Evolutionary conservation across 2,329 filamentous ascomycete genomes (phyloP), one percentile per base, ranked within the genome.

Genomic region (Clarireedia monteithiana): DNA sequence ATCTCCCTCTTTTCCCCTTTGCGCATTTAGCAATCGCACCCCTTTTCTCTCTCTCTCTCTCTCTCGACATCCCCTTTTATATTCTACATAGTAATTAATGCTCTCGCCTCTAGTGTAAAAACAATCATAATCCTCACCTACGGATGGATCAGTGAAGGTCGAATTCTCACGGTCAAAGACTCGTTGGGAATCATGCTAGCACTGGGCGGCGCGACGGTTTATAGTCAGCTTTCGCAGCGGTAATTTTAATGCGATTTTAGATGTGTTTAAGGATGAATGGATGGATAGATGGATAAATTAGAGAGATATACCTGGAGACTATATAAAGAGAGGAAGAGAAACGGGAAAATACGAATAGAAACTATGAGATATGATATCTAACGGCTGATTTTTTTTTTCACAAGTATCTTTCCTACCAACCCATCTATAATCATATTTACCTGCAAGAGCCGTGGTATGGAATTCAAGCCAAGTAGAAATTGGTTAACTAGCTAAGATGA

Each of bases 111-210:
- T 61, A 73, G 74, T 60, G 67, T 75, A 48, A 75, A 76, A 68
- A 75, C 73, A 15, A 73, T 75, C 34, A 68, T 75, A 36, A 75
- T 76, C 50, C 64, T 75, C 58, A 71, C 69, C 23, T 73, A 74
- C 60, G 73, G 73, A 10, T 76, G 73, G 73, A 69, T 74, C 55
- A 74, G 69, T 63, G 73, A 75, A 60, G 72, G 72, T 54, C 72
- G 72, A 59, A 62, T 70, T 10, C 64, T 75, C 30, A 73, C 67
- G 46, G 53, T 66, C 10, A 66, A 67, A 45, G 74, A 76, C 58
- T 66, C 69, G 56, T 63, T 72, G n/a, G 74, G 73, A 56, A 73
- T 76, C 10, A 53, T 72, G n/a, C 61, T 75, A 27, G 73, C 74
- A 34, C 63, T 76, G 6, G 71, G 74, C 12, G 74, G 74, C 27